Base-by-base conservation (phyloP, 768 basidiomycete species). In the Kwoniella pini region DNA sequence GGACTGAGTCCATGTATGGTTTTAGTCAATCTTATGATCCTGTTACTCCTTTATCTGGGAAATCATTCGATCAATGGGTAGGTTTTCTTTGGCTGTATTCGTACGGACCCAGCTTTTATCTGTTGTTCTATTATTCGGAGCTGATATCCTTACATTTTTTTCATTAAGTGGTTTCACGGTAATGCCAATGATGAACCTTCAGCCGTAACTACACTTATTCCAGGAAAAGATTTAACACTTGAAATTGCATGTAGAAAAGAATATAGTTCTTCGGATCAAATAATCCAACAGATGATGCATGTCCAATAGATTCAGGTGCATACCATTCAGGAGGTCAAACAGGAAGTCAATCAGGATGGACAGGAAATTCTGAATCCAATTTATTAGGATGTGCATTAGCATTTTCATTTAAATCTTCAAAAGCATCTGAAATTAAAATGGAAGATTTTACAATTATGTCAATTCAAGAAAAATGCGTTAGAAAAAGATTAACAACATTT, bases 361-460 rank as follows among this genome's bases (percentile, higher is more conserved):
- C 17, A 6, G 65, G 65, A 2, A 67, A 67, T 38, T 49, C 38
- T 22, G 65, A 67, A 43, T 45, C 51, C 0, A 51, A 60, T n/a
- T 36, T 75, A 1, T 50, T 63, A 38, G 73, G 73, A 0, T 75
- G 73, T 54, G 73, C 73, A 0, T 60, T 75, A 12, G 73, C 67
- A 3, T 67, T 75, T 27, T 71, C 73, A 6, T 64, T 64, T 49
- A 64, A 63, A 27, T n/a, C 52, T n/a, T n/a, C 43, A n/a, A n/a
- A n/a, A 4, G 62, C 62, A 9, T 27, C 36, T 3, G 48, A 67
- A 15, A 65, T 69, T 6, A 59, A 63, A 22, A 67, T 67, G 38
- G 75, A 76, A 65, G 69, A 72, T 60, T 67, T 76, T 39, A 65
- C 60, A 30, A 51, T 74, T 33, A 68, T 72, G 50, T 71, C 69